These are phyloP conservation scores for Alternaria longipes DNA, from an alignment of 2,329 filamentous ascomycete genomes.

Conservation along the genomic window DNA sequence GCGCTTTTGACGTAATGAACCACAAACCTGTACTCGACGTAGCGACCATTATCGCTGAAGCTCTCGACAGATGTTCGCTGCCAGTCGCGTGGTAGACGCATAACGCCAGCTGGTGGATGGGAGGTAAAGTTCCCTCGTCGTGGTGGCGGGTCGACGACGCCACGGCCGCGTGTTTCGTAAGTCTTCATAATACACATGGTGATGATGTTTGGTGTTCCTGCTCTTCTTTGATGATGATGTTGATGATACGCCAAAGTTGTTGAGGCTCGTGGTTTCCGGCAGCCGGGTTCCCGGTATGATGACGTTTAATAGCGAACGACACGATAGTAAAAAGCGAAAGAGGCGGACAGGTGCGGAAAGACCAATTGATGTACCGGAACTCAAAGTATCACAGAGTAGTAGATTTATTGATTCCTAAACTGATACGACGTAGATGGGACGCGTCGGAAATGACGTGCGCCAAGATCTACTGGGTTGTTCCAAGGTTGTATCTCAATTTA, in stretches of 20 bases:
- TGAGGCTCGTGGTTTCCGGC: slow-evolving; percentile 1
- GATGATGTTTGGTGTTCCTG: neutral
- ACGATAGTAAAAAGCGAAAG: neutral
- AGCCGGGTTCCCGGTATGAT: slow-evolving; percentile 6
- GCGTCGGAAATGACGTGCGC: slow-evolving; percentile 20
- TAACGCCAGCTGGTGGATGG: slow-evolving; percentile 45
- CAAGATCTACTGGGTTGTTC: slow-evolving; percentile 16
- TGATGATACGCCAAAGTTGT: neutral
- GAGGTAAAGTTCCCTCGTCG: slow-evolving; percentile 45
- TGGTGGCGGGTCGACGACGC: slow-evolving; percentile 44
- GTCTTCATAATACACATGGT: slow-evolving; percentile 48
- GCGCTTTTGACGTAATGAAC: neutral
- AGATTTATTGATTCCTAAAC: neutral
- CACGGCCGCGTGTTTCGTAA: slow-evolving; percentile 37
- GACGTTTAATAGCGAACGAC: slow-evolving; percentile 9
- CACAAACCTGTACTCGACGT: slow-evolving; percentile 34
- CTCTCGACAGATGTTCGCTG: slow-evolving; percentile 27
- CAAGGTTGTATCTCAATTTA: slow-evolving; percentile 17
- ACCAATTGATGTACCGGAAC: neutral
- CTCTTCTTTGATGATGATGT: neutral
- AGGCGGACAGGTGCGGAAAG: neutral
- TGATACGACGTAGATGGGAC: neutral
- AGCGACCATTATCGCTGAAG: slow-evolving; percentile 29
- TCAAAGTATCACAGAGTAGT: neutral
- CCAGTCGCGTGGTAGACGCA: slow-evolving; percentile 46